Evolutionary conservation across 139 green algal species (phyloP), one percentile per base, ranked within the genome.

Genomic region (Eudorina sp.): DNA sequence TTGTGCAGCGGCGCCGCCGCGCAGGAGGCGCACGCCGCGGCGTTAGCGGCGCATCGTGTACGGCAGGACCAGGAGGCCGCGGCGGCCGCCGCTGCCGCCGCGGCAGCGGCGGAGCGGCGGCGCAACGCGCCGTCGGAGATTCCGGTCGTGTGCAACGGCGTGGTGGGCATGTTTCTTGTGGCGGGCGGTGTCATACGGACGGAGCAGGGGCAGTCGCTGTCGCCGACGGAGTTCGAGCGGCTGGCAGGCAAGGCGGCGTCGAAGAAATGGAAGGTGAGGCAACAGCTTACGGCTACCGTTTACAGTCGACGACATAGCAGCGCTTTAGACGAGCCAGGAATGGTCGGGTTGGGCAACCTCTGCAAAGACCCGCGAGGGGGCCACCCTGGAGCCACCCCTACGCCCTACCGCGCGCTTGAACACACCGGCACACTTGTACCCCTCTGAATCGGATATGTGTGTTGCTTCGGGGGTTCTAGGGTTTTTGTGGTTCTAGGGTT

Each of bases 181-280:
- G 41, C n/a, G 64, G 58, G 11, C 41, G 36, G n/a, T 18, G 3
- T 60, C 70, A 78, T 90, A n/a, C 86, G 84, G 60, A 74, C 79
- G 31, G 40, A 91, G 1, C 83, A 85, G 34, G 95, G 94, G 3
- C 70, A 58, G 4, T 69, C 78, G 27, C 78, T 97, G 51, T 93
- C 94, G 16, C 94, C 95, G 5, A 96, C 94, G 14, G 96, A 98
- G 94, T 98, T 98, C 84, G 96, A 98, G 91, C 90, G 94, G 7
- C 21, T 95, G 29, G 90, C 92, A 0, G 96, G 96, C 51, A 96
- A 96, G 81, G 94, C 90, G 8, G 89, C 92, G 34, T 88, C 88
- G 64, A 98, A 98, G 92, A 98, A 98, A 92, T 98, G 96, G 96
- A 98, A 98, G 92, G 91, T 90, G 85, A 40, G 55, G 40, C 45